phyloP scores from a whole-genome alignment of 345 rosid genomes.

The Melaleuca alternifolia region DNA sequence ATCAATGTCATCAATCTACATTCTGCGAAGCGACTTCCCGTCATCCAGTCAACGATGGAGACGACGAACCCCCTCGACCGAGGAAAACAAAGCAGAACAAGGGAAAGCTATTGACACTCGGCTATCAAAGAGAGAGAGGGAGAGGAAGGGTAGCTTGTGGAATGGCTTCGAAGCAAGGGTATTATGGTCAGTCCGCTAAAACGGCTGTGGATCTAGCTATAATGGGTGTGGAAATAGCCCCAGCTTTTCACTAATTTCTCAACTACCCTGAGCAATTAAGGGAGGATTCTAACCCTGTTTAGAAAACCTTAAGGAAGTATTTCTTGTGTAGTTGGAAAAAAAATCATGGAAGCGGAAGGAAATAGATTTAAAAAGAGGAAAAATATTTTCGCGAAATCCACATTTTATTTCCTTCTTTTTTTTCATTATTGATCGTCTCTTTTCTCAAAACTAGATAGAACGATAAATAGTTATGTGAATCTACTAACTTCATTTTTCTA shows the following conservation, averaged over 20 bases:
- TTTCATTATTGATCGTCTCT: neutral
- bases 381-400: neutral
- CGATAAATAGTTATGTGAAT: neutral
- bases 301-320: neutral
- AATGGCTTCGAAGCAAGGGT: neutral
- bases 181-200: neutral
- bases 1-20: neutral
- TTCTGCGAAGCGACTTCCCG: neutral
- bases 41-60: neutral
- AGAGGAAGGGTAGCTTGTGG: neutral
- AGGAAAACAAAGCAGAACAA: neutral
- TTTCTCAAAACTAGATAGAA: neutral
- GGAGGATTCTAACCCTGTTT: too few relatives aligned
- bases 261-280: neutral
- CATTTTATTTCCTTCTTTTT: neutral
- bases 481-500: neutral
- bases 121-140: neutral
- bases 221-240: neutral
- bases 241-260: neutral
- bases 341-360: neutral
- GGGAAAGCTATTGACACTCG: neutral
- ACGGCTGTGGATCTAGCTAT: neutral
- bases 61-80: neutral
- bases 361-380: neutral
- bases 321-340: neutral